Evolutionary conservation across 441 rosid genomes (phyloP).

Genomic region (Erysimum cheiri): DNA sequence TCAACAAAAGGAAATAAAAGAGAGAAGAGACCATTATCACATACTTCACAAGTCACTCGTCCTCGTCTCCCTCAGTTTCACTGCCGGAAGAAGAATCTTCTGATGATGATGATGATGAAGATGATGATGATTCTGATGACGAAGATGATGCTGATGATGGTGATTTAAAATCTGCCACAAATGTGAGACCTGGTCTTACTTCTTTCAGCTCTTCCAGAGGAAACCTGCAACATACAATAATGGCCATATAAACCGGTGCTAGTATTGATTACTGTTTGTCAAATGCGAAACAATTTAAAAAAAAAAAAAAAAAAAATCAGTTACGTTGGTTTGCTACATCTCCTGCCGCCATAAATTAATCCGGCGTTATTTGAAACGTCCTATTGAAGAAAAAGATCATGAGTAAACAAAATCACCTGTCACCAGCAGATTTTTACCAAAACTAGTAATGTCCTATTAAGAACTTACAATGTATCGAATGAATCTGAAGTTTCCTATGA

Average conservation of each 20-base stretch:
- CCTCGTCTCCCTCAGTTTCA: not conserved
- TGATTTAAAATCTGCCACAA: slow-evolving; percentile 5
- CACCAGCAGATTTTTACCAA: not conserved
- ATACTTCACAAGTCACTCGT: not conserved
- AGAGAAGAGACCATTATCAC: not conserved
- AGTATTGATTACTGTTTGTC: not conserved
- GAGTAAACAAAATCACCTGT: not conserved
- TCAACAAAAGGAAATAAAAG: not conserved
- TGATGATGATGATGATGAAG: not conserved
- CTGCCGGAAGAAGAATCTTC: not conserved
- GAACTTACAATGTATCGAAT: slow-evolving; percentile 39
- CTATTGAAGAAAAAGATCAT: slow-evolving; percentile 4
- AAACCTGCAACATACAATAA: slow-evolving; percentile 29
- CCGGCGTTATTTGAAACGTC: slow-evolving; percentile 6
- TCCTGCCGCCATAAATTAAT: not conserved
- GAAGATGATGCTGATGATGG: not conserved
- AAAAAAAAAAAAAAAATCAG: not conserved
- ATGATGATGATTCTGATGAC: not conserved
- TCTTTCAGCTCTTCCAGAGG: slow-evolving; percentile 26
- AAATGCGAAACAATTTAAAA: not conserved
- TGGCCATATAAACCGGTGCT: no score
- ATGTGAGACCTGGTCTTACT: slow-evolving; percentile 26
- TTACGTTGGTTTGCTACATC: slow-evolving; percentile 5
- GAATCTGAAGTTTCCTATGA: slow-evolving; percentile 34
- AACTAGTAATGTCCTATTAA: not conserved